Percentiles rank a stretch among this genome's conserved stretches.
phyloP scores from a whole-genome alignment of 352 stramenopile species.

The Bremia lactucae region DNA sequence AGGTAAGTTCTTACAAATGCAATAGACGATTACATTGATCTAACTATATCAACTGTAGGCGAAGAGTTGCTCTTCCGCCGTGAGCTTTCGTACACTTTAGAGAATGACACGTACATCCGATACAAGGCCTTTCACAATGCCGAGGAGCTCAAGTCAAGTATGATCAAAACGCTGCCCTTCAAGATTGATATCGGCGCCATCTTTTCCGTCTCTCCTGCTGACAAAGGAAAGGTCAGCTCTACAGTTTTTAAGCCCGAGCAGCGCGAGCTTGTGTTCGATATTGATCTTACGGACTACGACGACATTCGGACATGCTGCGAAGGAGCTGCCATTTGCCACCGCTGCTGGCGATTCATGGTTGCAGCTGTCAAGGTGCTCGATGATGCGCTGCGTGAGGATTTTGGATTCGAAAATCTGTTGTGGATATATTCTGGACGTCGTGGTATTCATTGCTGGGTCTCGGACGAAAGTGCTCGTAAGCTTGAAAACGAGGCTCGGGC shows the following conservation, averaged over 20 bases:
- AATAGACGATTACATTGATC: background rate
- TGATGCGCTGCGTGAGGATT: conserved; percentile 88
- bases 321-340: conserved; percentile 84
- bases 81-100: conserved; percentile 97
- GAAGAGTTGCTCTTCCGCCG: conserved; percentile 81
- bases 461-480: conserved; percentile 87
- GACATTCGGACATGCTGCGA: conserved; percentile 94
- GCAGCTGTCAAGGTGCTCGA: conserved; percentile 95
- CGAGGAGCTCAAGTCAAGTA: conserved; percentile 74
- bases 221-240: conserved; percentile 81
- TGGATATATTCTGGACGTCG: conserved; percentile 98
- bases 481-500: conserved; percentile 94
- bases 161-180: conserved; percentile 90
- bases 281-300: conserved; percentile 99
- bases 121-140: conserved; percentile 92
- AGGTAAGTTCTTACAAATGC: conserved; percentile 34
- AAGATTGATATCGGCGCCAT: conserved; percentile 99
- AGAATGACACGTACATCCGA: conserved; percentile 99
- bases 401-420: conserved; percentile 96
- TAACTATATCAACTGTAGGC: conserved; percentile 18
- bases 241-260: conserved; percentile 88
- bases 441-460: conserved; percentile 99
- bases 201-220: conserved; percentile 78
- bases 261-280: conserved; percentile 99
- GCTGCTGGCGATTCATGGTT: conserved; percentile 98